Evolutionary conservation across 495 filamentous ascomycete genomes (phyloP).

Genomic region (Penicillium desertorum): DNA sequence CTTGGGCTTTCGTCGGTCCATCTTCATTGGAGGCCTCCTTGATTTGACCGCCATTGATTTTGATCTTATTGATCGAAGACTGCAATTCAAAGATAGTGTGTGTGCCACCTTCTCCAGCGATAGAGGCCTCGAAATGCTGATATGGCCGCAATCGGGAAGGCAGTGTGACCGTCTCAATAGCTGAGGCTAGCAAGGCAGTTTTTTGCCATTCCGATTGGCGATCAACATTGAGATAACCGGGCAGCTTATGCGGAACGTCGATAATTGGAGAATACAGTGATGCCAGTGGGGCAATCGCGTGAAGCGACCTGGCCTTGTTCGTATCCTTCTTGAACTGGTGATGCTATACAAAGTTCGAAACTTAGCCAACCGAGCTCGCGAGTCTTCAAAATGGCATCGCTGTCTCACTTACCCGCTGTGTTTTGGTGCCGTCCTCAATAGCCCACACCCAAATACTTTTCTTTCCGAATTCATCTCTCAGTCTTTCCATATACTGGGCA

Average conservation of each 20-base stretch:
- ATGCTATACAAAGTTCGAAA: constrained; percentile 14
- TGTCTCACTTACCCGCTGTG: constrained; percentile 54
- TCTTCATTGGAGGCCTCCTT: constrained; percentile 21
- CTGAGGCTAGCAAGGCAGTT: constrained; percentile 72
- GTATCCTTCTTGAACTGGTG: constrained; percentile 55
- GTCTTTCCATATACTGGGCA: constrained; percentile 70
- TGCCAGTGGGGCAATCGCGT: constrained; percentile 64
- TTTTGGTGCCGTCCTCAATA: constrained; percentile 60
- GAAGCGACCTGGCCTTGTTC: constrained; percentile 69
- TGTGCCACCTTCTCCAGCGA: constrained; percentile 71
- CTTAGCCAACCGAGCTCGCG: constrained; percentile 6
- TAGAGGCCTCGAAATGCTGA: constrained; percentile 62
- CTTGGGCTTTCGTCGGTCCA: constrained; percentile 24
- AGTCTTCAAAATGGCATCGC: not conserved
- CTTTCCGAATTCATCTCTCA: constrained; percentile 92
- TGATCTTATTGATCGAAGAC: constrained; percentile 45
- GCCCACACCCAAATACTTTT: constrained; percentile 83
- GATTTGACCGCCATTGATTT: constrained; percentile 17
- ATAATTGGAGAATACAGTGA: constrained; percentile 80
- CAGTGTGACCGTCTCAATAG: constrained; percentile 77
- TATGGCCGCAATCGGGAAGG: constrained; percentile 66
- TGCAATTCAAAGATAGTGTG: constrained; percentile 78
- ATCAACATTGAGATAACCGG: constrained; percentile 63
- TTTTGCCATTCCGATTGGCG: constrained; percentile 73
- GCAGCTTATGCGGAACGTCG: constrained; percentile 55